These are phyloP conservation scores for Reutealis trisperma DNA, from an alignment of 345 rosid species.

Conservation along the genomic window DNA sequence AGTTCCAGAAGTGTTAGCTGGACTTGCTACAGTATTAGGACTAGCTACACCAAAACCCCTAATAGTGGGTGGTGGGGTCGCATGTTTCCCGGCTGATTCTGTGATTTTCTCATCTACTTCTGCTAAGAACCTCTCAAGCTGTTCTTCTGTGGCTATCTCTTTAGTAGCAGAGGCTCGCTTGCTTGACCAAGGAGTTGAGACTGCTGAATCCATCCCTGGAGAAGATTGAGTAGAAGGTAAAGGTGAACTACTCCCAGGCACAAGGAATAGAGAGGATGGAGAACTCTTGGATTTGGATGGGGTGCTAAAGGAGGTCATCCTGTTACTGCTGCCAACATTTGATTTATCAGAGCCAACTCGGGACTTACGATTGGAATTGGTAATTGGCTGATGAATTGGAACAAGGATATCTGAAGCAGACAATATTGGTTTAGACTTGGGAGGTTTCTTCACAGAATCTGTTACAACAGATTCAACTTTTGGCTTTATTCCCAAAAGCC, in stretches of 20 bases:
- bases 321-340: conserved; percentile 48
- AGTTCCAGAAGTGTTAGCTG: conserved; percentile 78
- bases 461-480: conserved; percentile 46
- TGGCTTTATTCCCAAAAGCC: conserved; percentile 73
- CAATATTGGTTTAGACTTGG: conserved; percentile 51
- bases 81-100: conserved; percentile 71
- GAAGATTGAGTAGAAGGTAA: conserved; percentile 57
- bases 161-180: conserved; percentile 51
- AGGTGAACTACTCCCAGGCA: conserved; percentile 55
- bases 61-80: conserved; percentile 78
- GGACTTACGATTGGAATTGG: conserved; percentile 56
- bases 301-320: conserved; percentile 47
- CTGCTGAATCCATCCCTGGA: conserved; percentile 57
- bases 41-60: conserved; percentile 64
- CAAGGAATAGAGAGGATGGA: conserved; percentile 72
- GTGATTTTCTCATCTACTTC: conserved; percentile 73
- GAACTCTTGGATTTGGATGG: conserved; percentile 64
- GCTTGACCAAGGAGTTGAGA: conserved; percentile 80
- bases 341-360: conserved; percentile 50
- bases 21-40: conserved; percentile 65
- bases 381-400: conserved; percentile 71
- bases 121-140: conserved; percentile 82
- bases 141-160: conserved; percentile 84
- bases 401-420: conserved; percentile 67
- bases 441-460: conserved; percentile 62